phyloP scores from a whole-genome alignment of 108 stramenopile species.

The Parietichytrium sp. region DNA sequence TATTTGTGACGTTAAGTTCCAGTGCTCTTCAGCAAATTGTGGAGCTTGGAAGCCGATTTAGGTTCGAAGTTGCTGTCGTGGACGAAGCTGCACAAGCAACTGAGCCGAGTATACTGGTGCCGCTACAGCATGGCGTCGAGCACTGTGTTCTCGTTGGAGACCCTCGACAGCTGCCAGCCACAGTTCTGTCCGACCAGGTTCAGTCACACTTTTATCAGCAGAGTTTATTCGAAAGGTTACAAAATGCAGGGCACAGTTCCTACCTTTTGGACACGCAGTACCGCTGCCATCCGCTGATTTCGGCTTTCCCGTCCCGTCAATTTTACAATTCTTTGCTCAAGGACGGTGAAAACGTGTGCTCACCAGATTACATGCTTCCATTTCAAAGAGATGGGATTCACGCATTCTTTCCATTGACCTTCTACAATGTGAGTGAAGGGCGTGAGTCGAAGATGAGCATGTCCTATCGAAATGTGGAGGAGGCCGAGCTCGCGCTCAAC shows the following conservation, averaged over 20 bases:
- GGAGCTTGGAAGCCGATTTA: conserved; percentile 65
- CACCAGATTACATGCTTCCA: conserved; percentile 63
- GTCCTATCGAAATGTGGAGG: conserved; percentile 45
- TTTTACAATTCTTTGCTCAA: conserved; percentile 78
- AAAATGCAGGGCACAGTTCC: conserved; percentile 82
- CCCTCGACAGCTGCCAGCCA: conserved; percentile 95
- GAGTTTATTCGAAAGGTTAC: conserved; percentile 90
- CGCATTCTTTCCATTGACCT: conserved; percentile 41
- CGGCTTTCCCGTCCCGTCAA: conserved; percentile 77
- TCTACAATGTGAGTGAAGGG: background rate
- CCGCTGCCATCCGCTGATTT: conserved; percentile 85
- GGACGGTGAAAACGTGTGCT: conserved; percentile 76
- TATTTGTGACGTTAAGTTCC: conserved; percentile 92
- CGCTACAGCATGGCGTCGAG: conserved; percentile 77
- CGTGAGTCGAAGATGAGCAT: background rate
- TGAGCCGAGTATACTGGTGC: conserved; percentile 88
- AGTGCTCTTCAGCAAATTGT: conserved; percentile 79
- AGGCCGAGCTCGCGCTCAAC: conserved; percentile 49
- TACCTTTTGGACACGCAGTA: conserved; percentile 94
- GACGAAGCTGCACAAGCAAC: conserved; percentile 97
- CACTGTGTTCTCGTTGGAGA: conserved; percentile 94
- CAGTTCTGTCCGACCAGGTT: conserved; percentile 82
- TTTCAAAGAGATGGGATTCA: too few relatives aligned
- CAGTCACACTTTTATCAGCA: conserved; percentile 79
- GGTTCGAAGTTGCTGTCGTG: conserved; percentile 89